Evolutionary conservation across 768 basidiomycete species (phyloP), one percentile per base, ranked within the genome.

Genomic region (Suillus americanus): DNA sequence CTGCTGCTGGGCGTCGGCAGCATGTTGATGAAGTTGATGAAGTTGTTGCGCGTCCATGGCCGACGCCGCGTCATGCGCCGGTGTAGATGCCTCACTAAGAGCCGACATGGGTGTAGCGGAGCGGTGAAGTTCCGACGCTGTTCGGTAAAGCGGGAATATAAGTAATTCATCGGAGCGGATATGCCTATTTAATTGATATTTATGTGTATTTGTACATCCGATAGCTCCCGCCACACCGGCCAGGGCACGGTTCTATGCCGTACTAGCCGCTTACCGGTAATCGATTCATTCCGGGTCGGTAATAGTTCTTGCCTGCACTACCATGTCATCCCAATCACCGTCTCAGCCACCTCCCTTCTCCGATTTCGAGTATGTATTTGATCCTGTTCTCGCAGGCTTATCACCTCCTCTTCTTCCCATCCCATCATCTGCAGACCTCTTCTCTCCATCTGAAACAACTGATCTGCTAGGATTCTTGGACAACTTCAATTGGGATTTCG

Each of bases 401-500:
- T 90, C 90, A 66, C 72, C 75, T 6, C 86, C 89, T 0, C 85
- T 87, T 0, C 83, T 85, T 0, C 85, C 89, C 0, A 73, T 91
- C 0, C 89, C 90, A 0, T 79, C 90, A 0, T 90, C 91, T 8
- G 86, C 89, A 30, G 90, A 90, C 73, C 86, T 94, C 68, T 91
- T 94, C 75, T 90, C 91, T 10, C 81, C 86, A 0, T 83, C 88
- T 66, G 92, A 94, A 77, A 90, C 90, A 6, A 89, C 87, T 0
- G 87, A 92, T 75, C 80, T 94, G 61, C 82, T 93, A 65, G 88
- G 89, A 63, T 94, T 94, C 74, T 85, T 94, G 73, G 91, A 94
- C 77, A 89, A 88, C 75, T 91, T 93, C 71, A 83, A 81, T 70
- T 88, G 87, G 86, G 89, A 90, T 62, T 79, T 86, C 65, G 81